Conservation (phyloP, 345 rosid genomes). For the Brassica rapa region DNA sequence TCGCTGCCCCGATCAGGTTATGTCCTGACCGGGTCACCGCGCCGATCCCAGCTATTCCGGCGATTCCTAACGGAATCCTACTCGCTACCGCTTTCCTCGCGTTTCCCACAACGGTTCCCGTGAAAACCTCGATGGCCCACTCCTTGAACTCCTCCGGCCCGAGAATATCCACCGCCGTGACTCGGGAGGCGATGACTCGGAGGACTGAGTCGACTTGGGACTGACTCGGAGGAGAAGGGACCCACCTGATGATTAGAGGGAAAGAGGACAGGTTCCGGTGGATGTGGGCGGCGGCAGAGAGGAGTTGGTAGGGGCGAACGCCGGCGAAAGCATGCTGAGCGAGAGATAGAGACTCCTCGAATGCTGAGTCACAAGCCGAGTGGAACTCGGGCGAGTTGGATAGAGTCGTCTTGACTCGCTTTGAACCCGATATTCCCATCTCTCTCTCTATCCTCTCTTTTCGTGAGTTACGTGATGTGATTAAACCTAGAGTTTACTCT, state of each 20-base stretch:
- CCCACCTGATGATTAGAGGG: slow-evolving; percentile 60
- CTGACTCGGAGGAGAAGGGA: slow-evolving; percentile 69
- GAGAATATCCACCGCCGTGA: slow-evolving; percentile 28
- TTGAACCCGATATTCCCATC: slow-evolving; percentile 65
- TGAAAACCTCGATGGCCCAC: slow-evolving; percentile 70
- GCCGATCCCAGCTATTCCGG: slow-evolving; percentile 74
- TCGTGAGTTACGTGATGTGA: neutral
- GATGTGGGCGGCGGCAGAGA: slow-evolving; percentile 63
- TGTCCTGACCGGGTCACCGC: slow-evolving; percentile 54
- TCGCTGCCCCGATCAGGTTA: slow-evolving; percentile 58
- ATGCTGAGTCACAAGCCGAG: slow-evolving; percentile 68
- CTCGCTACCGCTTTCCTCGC: slow-evolving; percentile 66
- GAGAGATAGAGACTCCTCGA: slow-evolving; percentile 62
- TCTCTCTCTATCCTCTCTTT: slow-evolving; percentile 14
- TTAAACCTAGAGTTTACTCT: neutral
- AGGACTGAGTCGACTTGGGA: slow-evolving; percentile 72
- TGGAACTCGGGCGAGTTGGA: slow-evolving; percentile 52
- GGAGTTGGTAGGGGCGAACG: slow-evolving; percentile 75
- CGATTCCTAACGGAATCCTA: slow-evolving; percentile 68
- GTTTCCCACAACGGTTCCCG: slow-evolving; percentile 56
- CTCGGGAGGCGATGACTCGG: slow-evolving; percentile 28
- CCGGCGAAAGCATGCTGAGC: slow-evolving; percentile 76
- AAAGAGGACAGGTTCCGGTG: slow-evolving; percentile 48
- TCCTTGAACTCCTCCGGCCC: slow-evolving; percentile 50
- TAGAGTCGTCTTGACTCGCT: slow-evolving; percentile 54